A percentile compares a stretch with the other conserved stretches of the same genome.
These are phyloP conservation scores for Fusarium tuaranense DNA, from an alignment of 2,329 filamentous ascomycete species.

Conservation along the genomic window DNA sequence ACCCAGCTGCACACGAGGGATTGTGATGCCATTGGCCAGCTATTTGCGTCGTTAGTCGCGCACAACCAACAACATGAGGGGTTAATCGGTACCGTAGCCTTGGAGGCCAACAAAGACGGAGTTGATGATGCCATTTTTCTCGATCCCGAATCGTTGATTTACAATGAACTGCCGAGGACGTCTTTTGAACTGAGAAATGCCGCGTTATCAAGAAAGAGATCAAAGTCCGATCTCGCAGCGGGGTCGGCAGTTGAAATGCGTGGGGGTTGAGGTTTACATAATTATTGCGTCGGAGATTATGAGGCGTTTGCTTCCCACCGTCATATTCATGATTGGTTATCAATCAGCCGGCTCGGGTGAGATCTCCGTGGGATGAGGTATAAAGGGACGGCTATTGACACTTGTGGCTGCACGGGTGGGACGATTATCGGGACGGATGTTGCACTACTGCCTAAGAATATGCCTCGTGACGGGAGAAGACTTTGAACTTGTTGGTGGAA, in stretches of 20 bases:
- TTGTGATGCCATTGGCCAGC: slow-evolving; percentile 73
- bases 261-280: slow-evolving; percentile 4
- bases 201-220: neutral
- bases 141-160: neutral
- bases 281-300: slow-evolving; percentile 1
- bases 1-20: slow-evolving; percentile 79
- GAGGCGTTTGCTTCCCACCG: neutral
- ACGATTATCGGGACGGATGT: neutral
- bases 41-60: slow-evolving; percentile 41
- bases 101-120: slow-evolving; percentile 38
- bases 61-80: rapidly evolving
- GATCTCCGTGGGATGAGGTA: neutral
- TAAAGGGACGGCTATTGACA: neutral
- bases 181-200: neutral
- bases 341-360: neutral
- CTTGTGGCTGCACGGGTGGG: neutral
- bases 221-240: slow-evolving; percentile 6
- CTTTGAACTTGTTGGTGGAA: neutral
- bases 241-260: neutral
- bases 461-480: neutral
- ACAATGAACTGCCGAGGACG: neutral
- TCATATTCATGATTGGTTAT: neutral
- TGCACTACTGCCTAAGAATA: neutral
- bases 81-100: slow-evolving; percentile 29
- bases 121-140: slow-evolving; percentile 34